These are phyloP conservation scores for Aspergillus sp. DNA, from an alignment of 2,329 filamentous ascomycete species.

Conservation along the genomic window DNA sequence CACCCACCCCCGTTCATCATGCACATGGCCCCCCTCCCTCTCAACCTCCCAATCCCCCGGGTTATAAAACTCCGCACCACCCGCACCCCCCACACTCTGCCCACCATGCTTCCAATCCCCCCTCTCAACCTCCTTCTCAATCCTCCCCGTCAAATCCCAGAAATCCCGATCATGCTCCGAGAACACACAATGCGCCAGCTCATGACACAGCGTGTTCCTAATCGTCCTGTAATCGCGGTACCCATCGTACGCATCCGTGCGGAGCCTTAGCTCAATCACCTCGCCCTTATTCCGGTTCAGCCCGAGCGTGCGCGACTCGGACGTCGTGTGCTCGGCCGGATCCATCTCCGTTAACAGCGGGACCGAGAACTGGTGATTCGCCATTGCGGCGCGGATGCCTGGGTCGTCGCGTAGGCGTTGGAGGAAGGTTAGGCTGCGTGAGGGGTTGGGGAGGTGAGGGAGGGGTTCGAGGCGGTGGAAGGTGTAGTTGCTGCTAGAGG, in stretches of 20 bases:
- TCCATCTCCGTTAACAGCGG: constrained; percentile 94
- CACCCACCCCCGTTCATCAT: constrained; percentile 74
- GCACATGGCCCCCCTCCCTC: constrained; percentile 52
- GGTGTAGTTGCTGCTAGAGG: constrained; percentile 68
- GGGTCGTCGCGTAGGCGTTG: constrained; percentile 76
- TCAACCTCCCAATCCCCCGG: constrained; percentile 54
- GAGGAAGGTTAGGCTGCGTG: constrained; percentile 69
- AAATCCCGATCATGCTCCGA: constrained; percentile 81
- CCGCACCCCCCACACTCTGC: constrained; percentile 59
- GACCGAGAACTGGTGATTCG: constrained; percentile 79
- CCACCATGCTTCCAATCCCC: constrained; percentile 78
- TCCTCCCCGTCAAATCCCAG: constrained; percentile 83
- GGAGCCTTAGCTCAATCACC: constrained; percentile 82
- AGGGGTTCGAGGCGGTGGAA: constrained; percentile 78
- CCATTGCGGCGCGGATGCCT: constrained; percentile 82
- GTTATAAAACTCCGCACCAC: constrained; percentile 59
- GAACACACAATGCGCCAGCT: constrained; percentile 89
- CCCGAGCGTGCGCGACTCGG: constrained; percentile 78
- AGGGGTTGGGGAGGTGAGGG: constrained; percentile 71
- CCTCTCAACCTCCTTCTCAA: constrained; percentile 80
- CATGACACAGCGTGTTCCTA: constrained; percentile 88
- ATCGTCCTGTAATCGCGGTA: constrained; percentile 93
- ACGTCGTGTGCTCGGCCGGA: constrained; percentile 76
- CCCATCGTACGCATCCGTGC: constrained; percentile 93
- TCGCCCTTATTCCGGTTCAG: constrained; percentile 85